Base-by-base conservation (phyloP, 164 flowering plant genomes). In the Magnolia changhungtana region DNA sequence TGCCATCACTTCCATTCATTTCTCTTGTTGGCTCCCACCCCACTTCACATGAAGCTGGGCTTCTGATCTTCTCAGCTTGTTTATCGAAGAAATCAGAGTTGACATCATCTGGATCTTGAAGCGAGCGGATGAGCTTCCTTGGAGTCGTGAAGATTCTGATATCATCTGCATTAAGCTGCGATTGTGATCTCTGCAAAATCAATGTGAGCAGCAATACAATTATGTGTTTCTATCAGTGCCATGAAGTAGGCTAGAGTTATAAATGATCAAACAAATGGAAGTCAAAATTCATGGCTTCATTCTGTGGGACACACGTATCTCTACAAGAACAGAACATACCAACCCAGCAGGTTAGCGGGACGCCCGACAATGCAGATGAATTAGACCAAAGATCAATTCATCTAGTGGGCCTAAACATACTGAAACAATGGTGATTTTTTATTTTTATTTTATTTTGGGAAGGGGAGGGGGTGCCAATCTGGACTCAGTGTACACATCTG, bases 61-160 rank as follows among this genome's bases (percentile, higher is more conserved):
- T 89, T 78, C 87, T 82, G 24, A 58, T 66, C 79, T 80, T 83
- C 75, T 86, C 74, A 65, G 24, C 27, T 75, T 80, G 88, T 68
- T 80, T 81, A 52, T 80, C 82, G 6, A 80, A 84, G 76, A 74
- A 75, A 50, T 81, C 86, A 13, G 87, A 82, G 76, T 81, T 76
- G 21, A 21, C 67, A 72, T 78, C 82, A 69, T 75, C 79, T 19
- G 74, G 78, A 77, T 90, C 95, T 80, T 91, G 96, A 78, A 93
- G 92, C 13, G 92, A 90, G 74, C n/a, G 86, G 70, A 89, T 80
- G 50, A 92, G 97, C 87, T 88, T 95, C 85, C 95, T 87, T 20
- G 96, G 96, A 59, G 98, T 93, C 0, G 85, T 82, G 77, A 85
- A 88, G 74, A 92, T 84, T 71, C 81, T 81, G 52, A 88, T 70